Conservation (phyloP, 2,329 filamentous ascomycete species). For the Diaporthe citrichinensis region DNA sequence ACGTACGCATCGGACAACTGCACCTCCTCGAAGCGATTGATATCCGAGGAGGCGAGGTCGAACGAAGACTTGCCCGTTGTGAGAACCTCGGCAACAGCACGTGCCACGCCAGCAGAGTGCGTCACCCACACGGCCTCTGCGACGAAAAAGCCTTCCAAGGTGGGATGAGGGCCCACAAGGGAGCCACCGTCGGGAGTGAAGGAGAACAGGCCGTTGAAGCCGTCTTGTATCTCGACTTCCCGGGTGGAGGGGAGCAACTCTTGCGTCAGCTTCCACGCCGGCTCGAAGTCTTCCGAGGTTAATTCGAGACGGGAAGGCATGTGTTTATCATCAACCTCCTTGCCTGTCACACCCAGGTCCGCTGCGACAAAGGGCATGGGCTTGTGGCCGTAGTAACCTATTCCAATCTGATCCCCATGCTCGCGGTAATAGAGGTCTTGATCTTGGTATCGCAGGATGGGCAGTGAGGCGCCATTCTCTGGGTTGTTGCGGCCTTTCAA, state of each 20-base stretch:
- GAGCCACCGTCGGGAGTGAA: constrained; percentile 76
- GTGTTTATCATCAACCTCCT: constrained; percentile 68
- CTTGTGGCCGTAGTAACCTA: constrained; percentile 75
- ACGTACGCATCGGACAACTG: constrained; percentile 70
- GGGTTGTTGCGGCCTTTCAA: constrained; percentile 15
- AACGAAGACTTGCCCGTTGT: constrained; percentile 68
- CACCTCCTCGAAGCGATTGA: constrained; percentile 73
- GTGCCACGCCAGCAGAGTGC: constrained; percentile 74
- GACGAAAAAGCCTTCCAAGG: constrained; percentile 73
- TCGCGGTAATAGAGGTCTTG: constrained; percentile 76
- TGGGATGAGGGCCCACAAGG: constrained; percentile 70
- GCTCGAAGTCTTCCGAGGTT: constrained; percentile 71
- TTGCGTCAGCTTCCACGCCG: constrained; percentile 70
- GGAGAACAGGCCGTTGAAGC: constrained; percentile 77
- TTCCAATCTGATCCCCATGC: constrained; percentile 73
- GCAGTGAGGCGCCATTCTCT: constrained; percentile 64
- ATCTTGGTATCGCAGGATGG: constrained; percentile 75
- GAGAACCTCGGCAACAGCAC: constrained; percentile 70
- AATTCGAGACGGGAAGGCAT: constrained; percentile 76
- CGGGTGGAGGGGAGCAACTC: constrained; percentile 67
- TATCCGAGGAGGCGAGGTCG: constrained; percentile 71
- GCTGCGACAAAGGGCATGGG: constrained; percentile 72
- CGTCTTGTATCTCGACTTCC: constrained; percentile 66
- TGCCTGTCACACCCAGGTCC: constrained; percentile 65
- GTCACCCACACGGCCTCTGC: constrained; percentile 78